These are phyloP conservation scores for Saksenaea oblongispora DNA, from an alignment of 371 early-diverging fungal genomes.

Conservation along the genomic window DNA sequence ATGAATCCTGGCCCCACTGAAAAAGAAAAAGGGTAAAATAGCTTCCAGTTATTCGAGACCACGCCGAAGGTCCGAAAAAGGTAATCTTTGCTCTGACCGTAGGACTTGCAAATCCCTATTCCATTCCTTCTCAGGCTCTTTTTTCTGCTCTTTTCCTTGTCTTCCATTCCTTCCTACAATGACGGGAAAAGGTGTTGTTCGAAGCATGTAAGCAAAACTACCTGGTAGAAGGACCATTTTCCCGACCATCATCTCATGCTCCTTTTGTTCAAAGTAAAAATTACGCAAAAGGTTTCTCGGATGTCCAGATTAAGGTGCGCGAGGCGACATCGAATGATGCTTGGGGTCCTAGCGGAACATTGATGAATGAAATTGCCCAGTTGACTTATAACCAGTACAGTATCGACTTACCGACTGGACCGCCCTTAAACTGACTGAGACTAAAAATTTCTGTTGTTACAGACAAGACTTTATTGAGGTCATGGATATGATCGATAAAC, in stretches of 20 bases:
- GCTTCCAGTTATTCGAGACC: neutral
- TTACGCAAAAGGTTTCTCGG: conserved; percentile 91
- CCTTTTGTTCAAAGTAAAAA: conserved; percentile 78
- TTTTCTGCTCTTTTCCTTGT: neutral
- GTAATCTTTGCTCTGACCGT: neutral
- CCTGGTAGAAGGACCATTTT: neutral
- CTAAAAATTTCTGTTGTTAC: conserved; percentile 1
- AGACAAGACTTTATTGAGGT: conserved; percentile 89
- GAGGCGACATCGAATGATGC: conserved; percentile 92
- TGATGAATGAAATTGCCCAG: conserved; percentile 87
- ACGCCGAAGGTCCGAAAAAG: conserved; percentile 1
- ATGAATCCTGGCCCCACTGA: neutral
- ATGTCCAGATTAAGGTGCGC: conserved; percentile 91
- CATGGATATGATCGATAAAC: conserved; percentile 95
- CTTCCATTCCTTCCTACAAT: conserved; percentile 12
- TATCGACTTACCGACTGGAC: neutral
- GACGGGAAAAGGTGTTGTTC: conserved; percentile 51
- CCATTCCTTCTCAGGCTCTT: neutral
- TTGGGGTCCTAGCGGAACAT: conserved; percentile 74
- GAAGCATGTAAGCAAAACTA: conserved; percentile 41
- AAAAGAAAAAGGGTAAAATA: neutral
- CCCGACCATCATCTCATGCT: conserved; percentile 2
- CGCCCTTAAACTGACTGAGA: conserved; percentile 3
- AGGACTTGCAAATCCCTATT: conserved; percentile 5
- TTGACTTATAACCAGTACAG: conserved; percentile 82